phyloP scores from a whole-genome alignment of 2,329 filamentous ascomycete genomes.

The Penicillium rolfsii region DNA sequence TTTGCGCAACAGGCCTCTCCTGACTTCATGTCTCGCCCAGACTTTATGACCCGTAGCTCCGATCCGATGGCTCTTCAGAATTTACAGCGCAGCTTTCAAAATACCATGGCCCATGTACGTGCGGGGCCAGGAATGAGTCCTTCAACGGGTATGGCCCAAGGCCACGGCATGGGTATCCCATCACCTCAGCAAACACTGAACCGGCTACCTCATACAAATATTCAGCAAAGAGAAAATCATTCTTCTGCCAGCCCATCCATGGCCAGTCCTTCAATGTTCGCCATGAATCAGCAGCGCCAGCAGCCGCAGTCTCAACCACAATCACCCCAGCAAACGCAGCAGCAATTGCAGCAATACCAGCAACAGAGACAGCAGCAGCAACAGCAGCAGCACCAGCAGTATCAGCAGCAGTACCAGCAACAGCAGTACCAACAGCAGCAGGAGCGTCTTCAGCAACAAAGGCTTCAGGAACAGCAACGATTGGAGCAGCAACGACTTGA shows the following conservation, averaged over 20 bases:
- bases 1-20: constrained; percentile 36
- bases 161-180: constrained; percentile 34
- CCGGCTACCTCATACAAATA: constrained; percentile 29
- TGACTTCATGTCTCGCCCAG: constrained; percentile 32
- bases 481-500: constrained; percentile 21
- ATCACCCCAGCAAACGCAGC: constrained; percentile 34
- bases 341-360: constrained; percentile 29
- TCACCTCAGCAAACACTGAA: constrained; percentile 40
- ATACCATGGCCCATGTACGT: constrained; percentile 37
- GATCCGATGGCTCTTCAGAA: constrained; percentile 37
- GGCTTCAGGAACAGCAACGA: constrained; percentile 19
- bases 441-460: constrained; percentile 20
- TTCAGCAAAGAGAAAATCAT: constrained; percentile 29
- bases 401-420: constrained; percentile 26
- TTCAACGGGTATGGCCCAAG: constrained; percentile 34
- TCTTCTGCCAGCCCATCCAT: constrained; percentile 28
- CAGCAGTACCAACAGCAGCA: constrained; percentile 28
- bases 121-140: constrained; percentile 33
- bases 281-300: constrained; percentile 27
- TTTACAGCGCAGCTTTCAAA: constrained; percentile 35
- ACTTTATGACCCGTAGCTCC: constrained; percentile 33
- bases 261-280: constrained; percentile 30
- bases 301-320: constrained; percentile 32
- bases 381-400: constrained; percentile 17
- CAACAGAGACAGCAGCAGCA: constrained; percentile 29